These are phyloP conservation scores for Ogataea populi-albae DNA, from an alignment of 805 yeast genomes.

Conservation along the genomic window DNA sequence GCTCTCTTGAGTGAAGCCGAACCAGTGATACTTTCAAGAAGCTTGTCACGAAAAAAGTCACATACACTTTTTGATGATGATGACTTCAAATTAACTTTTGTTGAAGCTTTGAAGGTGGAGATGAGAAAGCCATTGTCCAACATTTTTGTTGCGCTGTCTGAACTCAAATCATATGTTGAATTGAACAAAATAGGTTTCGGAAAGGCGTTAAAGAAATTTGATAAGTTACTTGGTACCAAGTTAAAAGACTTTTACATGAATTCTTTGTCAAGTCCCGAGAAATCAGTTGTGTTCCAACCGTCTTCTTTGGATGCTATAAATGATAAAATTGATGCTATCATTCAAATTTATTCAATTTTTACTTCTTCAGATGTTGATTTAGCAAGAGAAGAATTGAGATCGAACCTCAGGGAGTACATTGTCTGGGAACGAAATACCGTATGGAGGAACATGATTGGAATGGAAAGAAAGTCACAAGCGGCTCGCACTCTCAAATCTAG, in stretches of 20 bases:
- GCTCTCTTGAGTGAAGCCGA: conserved; percentile 13
- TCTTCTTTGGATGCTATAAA: conserved; percentile 49
- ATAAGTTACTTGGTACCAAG: conserved; percentile 68
- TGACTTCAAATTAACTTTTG: conserved; percentile 35
- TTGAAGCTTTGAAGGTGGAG: conserved; percentile 56
- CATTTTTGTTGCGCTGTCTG: conserved; percentile 72
- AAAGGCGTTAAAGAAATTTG: conserved; percentile 89
- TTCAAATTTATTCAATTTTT: conserved; percentile 39
- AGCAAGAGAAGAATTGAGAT: conserved; percentile 45
- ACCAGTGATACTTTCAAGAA: conserved; percentile 14
- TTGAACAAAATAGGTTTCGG: conserved; percentile 85
- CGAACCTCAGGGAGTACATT: conserved; percentile 79
- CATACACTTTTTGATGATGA: conserved; percentile 36
- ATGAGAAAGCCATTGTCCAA: conserved; percentile 64
- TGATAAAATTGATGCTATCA: conserved; percentile 43
- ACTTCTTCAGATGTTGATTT: conserved; percentile 37
- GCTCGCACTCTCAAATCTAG: conserved; percentile 42
- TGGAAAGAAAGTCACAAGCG: conserved; percentile 83
- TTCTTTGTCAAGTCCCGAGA: conserved; percentile 35
- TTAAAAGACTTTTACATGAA: conserved; percentile 58
- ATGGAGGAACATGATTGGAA: conserved; percentile 93
- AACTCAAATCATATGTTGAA: conserved; percentile 78
- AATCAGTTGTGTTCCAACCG: conserved; percentile 54
- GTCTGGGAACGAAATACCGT: conserved; percentile 98
- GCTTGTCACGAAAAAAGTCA: conserved; percentile 25